phyloP scores from a whole-genome alignment of 768 basidiomycete species.

The Mycena latifolia region DNA sequence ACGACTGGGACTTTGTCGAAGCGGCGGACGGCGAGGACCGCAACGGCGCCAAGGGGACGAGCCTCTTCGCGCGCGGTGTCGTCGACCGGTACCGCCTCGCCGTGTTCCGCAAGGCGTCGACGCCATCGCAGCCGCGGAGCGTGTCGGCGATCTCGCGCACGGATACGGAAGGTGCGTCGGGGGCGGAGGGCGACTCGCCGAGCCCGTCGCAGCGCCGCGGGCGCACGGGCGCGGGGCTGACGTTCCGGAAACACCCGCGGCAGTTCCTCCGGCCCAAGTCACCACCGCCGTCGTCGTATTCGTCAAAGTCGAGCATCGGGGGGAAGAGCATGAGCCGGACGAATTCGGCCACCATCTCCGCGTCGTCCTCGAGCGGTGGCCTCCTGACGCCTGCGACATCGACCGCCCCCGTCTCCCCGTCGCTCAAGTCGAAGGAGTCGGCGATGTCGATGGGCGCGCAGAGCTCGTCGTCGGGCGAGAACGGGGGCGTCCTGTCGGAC shows the following conservation, averaged over 20 bases:
- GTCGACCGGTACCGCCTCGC: slow-evolving; percentile 89
- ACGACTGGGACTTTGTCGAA: slow-evolving; percentile 94
- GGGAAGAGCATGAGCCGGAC: slow-evolving; percentile 53
- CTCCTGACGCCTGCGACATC: slow-evolving; percentile 77
- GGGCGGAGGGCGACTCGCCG: slow-evolving; percentile 57
- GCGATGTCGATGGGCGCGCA: slow-evolving; percentile 78
- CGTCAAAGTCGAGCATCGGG: slow-evolving; percentile 54
- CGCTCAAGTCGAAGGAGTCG: slow-evolving; percentile 86
- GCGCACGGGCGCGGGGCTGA: slow-evolving; percentile 63
- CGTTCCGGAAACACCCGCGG: slow-evolving; percentile 78
- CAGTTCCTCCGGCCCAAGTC: slow-evolving; percentile 83
- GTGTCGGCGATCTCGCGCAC: slow-evolving; percentile 69
- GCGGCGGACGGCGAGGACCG: slow-evolving; percentile 84
- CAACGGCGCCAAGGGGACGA: slow-evolving; percentile 84
- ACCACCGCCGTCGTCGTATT: slow-evolving; percentile 59
- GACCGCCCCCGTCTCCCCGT: slow-evolving; percentile 65
- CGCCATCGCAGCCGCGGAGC: slow-evolving; percentile 66
- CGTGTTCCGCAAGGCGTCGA: slow-evolving; percentile 88
- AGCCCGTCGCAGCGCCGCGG: slow-evolving; percentile 74
- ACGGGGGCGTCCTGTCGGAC: slow-evolving; percentile 52
- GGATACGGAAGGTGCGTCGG: slow-evolving; percentile 58
- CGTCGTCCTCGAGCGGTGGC: slow-evolving; percentile 56
- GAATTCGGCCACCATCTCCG: slow-evolving; percentile 58
- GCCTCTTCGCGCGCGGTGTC: slow-evolving; percentile 91
- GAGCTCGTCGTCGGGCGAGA: slow-evolving; percentile 80